Conservation (phyloP, 2,329 filamentous ascomycete species). For the Talaromyces sp. region DNA sequence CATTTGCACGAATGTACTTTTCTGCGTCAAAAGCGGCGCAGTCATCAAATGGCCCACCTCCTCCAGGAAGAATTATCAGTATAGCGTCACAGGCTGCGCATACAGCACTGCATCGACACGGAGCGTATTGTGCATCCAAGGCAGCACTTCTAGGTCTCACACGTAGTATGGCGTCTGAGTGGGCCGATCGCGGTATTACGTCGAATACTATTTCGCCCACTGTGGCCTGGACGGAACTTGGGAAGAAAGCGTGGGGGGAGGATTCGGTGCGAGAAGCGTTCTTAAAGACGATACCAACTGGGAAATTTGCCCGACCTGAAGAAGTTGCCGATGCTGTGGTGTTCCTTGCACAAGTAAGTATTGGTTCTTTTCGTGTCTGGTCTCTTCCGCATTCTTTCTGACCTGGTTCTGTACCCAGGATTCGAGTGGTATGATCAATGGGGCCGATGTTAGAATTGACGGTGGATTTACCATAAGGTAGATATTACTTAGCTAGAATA, state of each 20-base stretch:
- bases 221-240: constrained; percentile 42
- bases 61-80: constrained; percentile 41
- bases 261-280: constrained; percentile 29
- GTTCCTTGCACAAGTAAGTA: constrained; percentile 32
- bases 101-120: constrained; percentile 40
- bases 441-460: constrained; percentile 35
- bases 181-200: constrained; percentile 41
- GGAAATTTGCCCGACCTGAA: constrained; percentile 33
- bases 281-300: constrained; percentile 32
- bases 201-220: constrained; percentile 43
- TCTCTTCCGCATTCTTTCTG: background rate
- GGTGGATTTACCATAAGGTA: constrained; percentile 34
- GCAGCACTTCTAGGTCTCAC: constrained; percentile 41
- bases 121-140: constrained; percentile 45
- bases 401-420: constrained; percentile 19
- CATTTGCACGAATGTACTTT: constrained; percentile 40
- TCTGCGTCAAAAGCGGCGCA: constrained; percentile 16
- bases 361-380: background rate
- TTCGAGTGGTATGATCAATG: constrained; percentile 37
- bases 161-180: constrained; percentile 43
- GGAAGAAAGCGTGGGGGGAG: constrained; percentile 39
- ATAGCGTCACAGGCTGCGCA: constrained; percentile 44
- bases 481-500: background rate
- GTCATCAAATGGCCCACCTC: constrained; percentile 14
- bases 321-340: constrained; percentile 35